Evolutionary conservation across 176 grass and related monocot genomes (phyloP), one percentile per base, ranked within the genome.

Genomic region (Secale cereale): DNA sequence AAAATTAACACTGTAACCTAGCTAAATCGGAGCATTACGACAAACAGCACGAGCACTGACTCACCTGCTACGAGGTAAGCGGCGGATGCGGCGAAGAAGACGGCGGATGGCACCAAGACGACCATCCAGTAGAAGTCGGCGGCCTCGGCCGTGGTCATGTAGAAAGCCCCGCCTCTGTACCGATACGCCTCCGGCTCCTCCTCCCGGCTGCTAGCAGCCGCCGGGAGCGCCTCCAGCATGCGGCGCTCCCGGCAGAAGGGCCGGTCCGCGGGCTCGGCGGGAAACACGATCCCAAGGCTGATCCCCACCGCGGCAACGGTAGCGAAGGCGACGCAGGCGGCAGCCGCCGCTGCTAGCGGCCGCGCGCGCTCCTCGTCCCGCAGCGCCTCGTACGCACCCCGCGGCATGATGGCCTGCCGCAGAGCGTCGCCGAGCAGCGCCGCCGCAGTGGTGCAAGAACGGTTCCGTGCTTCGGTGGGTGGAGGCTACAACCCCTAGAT

Each of bases 81-180:
- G 5, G 77, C 61, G 19, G 97, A 99, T 19, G 75, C 79, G n/a
- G 86, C 69, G 79, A 94, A 99, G 36, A 96, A 57, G 79, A 96
- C 65, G 15, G 88, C 81, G 0, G 91, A 92, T 0, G 97, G 97
- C 52, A 99, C 73, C 66, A 99, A 99, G 22, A 94, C 97, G 71
- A 99, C 97, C 74, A 99, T 85, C 97, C 97, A 96, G 78, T 94
- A 99, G 86, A 96, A 99, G 57, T 96, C 91, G 15, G 91, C 93
- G 52, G 93, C 93, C 60, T 99, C 93, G 35, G 94, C 91, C n/a
- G 94, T 94, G 29, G 97, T 96, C 84, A 99, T 87, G 87, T 99
- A 94, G 40, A 98, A 94, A 8, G 86, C 92, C 19, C 94, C 94
- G 23, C 94, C 97, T 7, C 91, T 88, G 75, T 84, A 90, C 7